A percentile compares a stretch with the other conserved stretches of the same genome.
These are phyloP conservation scores for Epichloe festucae DNA, from an alignment of 2,329 filamentous ascomycete genomes.

Conservation along the genomic window DNA sequence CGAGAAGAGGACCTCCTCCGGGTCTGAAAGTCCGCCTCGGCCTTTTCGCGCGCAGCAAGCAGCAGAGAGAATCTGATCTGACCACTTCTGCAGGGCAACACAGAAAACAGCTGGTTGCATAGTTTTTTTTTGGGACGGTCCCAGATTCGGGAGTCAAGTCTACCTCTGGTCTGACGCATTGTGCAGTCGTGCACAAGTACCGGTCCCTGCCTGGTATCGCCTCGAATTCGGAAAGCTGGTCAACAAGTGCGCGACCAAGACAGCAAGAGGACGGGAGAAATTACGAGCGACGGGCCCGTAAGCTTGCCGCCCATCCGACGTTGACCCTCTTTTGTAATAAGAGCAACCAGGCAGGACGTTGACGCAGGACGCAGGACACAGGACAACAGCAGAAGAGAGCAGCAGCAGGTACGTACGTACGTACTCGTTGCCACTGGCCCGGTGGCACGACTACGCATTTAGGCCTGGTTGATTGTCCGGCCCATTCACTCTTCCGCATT, in stretches of 20 bases:
- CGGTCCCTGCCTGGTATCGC: not conserved
- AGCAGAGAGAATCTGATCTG: not conserved
- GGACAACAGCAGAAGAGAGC: not conserved
- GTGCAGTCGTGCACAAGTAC: not conserved
- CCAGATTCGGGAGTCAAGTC: not conserved
- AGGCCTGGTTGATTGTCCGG: not conserved
- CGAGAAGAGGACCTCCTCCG: not conserved
- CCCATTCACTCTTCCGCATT: constrained; percentile 7
- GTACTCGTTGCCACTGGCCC: not conserved
- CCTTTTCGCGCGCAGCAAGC: not conserved
- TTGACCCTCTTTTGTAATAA: not conserved
- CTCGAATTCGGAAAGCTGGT: not conserved
- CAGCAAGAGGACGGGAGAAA: not conserved
- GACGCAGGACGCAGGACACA: not conserved
- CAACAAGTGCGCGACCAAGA: not conserved
- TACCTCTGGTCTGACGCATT: not conserved
- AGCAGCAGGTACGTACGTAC: not conserved
- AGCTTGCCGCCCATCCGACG: constrained; percentile 4
- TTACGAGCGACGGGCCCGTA: not conserved
- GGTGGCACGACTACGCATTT: not conserved
- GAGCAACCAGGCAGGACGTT: not conserved
- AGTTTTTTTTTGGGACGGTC: not conserved
- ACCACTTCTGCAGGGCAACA: not conserved
- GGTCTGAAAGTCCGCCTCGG: not conserved
- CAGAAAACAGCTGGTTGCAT: not conserved